Conservation (phyloP, 148 eudicot species). For the Camellia lanceoleosa region DNA sequence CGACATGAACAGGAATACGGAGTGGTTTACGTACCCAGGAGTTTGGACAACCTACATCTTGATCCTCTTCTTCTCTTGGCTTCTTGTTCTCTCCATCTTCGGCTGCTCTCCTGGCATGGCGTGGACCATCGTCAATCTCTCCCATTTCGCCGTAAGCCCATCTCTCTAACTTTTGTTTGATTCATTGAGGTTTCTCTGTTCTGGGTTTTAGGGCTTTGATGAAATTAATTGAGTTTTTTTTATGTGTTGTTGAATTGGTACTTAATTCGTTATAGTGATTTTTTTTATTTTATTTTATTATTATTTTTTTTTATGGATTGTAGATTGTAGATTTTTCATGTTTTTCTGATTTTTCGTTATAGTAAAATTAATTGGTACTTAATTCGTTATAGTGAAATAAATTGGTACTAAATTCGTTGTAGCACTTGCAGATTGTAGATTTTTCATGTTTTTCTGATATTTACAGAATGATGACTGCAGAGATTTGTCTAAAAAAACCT, state of each 20-base stretch:
- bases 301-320: background rate
- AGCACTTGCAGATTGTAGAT: background rate
- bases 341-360: constrained; percentile 3
- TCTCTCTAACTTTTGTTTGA: background rate
- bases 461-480: no score
- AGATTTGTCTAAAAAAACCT: background rate
- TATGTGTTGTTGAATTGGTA: background rate
- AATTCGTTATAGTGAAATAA: no score
- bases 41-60: constrained; percentile 85
- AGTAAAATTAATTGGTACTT: no score
- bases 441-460: background rate
- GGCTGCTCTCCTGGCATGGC: constrained; percentile 81
- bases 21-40: constrained; percentile 88
- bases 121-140: constrained; percentile 77
- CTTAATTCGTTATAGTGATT: constrained; percentile 7
- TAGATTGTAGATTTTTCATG: background rate
- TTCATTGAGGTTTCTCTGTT: background rate
- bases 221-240: background rate
- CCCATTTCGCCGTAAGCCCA: constrained; percentile 25
- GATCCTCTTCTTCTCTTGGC: constrained; percentile 75
- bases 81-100: constrained; percentile 63
- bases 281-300: no score
- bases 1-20: constrained; percentile 85
- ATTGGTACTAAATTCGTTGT: no score
- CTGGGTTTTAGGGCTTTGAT: background rate